Conservation (phyloP, 2,329 filamentous ascomycete genomes). For the Penicillium aurantiogriseum region DNA sequence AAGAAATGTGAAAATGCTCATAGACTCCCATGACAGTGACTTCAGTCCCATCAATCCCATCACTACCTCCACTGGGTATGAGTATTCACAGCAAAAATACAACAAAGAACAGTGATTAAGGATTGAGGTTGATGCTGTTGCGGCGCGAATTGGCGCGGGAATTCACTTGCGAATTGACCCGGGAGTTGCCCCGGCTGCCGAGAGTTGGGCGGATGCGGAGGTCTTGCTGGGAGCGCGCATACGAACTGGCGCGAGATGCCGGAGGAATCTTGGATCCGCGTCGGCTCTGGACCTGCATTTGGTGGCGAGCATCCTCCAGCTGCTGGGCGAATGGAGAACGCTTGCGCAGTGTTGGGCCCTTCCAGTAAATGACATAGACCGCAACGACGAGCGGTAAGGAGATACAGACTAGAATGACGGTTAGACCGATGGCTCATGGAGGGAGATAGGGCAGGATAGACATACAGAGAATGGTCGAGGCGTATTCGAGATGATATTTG, state of each 20-base stretch:
- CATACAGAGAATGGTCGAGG: conserved; percentile 59
- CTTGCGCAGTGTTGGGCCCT: conserved; percentile 59
- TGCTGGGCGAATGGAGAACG: conserved; percentile 65
- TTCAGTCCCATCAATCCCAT: background rate
- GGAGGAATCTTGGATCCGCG: conserved; percentile 36
- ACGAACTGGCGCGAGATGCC: conserved; percentile 38
- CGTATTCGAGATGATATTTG: conserved; percentile 57
- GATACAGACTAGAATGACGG: conserved; percentile 46
- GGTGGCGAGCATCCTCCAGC: conserved; percentile 49
- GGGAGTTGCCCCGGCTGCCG: conserved; percentile 37
- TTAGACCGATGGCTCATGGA: background rate
- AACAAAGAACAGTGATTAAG: background rate
- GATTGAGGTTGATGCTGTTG: conserved; percentile 22
- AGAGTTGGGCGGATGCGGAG: conserved; percentile 36
- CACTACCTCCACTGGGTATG: background rate
- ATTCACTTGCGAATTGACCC: conserved; percentile 33
- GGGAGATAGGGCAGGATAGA: background rate
- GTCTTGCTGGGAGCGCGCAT: conserved; percentile 41
- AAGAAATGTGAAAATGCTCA: conserved; percentile 16
- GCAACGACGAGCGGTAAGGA: conserved; percentile 61
- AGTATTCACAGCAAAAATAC: background rate
- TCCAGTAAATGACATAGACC: conserved; percentile 67
- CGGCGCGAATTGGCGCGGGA: conserved; percentile 33
- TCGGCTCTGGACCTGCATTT: conserved; percentile 30
- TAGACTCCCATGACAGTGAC: conserved; percentile 10